Conservation (phyloP, 352 stramenopile genomes). For the Phytophthora fragariae region DNA sequence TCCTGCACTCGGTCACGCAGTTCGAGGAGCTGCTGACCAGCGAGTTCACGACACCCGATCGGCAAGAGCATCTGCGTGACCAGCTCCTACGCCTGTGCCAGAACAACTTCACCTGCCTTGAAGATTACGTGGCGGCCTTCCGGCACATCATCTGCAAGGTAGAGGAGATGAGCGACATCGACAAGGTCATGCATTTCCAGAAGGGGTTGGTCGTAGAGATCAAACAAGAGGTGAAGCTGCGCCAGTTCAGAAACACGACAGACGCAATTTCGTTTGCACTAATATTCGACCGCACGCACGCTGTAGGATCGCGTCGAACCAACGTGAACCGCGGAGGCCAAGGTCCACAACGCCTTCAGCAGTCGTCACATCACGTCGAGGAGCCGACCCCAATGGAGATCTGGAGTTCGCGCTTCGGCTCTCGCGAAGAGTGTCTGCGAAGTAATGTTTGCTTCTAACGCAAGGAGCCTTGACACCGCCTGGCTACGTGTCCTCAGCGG, state of each 20-base stretch:
- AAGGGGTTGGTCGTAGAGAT: conserved; percentile 17
- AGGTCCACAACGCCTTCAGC: neutral
- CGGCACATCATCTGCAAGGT: conserved; percentile 21
- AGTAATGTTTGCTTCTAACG: too few species aligned
- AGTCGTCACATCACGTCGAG: neutral
- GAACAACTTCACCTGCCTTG: conserved; percentile 14
- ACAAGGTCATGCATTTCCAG: conserved; percentile 28
- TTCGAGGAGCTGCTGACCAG: too few species aligned
- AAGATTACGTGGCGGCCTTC: conserved; percentile 12
- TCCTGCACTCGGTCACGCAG: too few species aligned
- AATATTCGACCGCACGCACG: conserved; percentile 15
- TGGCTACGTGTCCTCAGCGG: too few species aligned
- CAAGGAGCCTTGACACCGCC: neutral
- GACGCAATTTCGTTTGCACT: conserved; percentile 11
- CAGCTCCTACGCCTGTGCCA: conserved; percentile 4
- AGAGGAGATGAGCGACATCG: conserved; percentile 8
- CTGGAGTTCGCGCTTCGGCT: neutral
- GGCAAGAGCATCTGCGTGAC: too few species aligned
- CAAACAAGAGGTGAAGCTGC: conserved; percentile 22
- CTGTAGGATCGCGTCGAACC: neutral
- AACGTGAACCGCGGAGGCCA: neutral
- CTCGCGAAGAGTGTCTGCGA: neutral
- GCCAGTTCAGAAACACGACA: conserved; percentile 8
- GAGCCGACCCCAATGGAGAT: conserved; percentile 8
- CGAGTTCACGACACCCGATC: too few species aligned